Conservation (phyloP, 2,329 filamentous ascomycete species). For the Fusarium sulawesiense region DNA sequence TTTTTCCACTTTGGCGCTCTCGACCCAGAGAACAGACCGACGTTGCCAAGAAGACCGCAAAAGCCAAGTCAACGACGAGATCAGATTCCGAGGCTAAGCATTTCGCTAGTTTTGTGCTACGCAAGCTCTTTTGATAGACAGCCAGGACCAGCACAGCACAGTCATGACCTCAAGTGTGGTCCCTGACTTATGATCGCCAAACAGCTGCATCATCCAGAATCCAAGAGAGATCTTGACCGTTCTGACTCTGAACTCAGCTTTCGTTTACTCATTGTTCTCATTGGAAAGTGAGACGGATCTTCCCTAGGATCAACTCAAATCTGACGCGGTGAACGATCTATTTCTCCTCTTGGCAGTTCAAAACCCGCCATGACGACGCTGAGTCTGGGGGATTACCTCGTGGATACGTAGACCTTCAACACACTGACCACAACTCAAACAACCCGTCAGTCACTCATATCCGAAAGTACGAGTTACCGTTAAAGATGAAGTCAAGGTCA, state of each 20-base stretch:
- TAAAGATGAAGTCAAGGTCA: neutral
- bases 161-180: conserved; percentile 15
- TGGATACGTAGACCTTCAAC: conserved; percentile 11
- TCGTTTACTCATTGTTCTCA: neutral
- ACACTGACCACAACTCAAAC: conserved; percentile 1
- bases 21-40: neutral
- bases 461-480: neutral
- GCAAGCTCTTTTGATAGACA: conserved; percentile 11
- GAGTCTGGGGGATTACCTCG: conserved; percentile 5
- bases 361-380: conserved; percentile 20
- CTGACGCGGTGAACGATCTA: conserved; percentile 6
- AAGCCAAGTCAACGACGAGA: conserved; percentile 15
- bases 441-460: conserved; percentile 9
- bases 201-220: neutral
- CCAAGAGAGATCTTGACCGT: neutral
- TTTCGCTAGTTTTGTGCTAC: conserved; percentile 18
- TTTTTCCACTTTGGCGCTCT: neutral
- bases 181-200: neutral
- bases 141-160: neutral
- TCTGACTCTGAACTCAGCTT: neutral
- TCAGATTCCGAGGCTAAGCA: conserved; percentile 20
- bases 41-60: conserved; percentile 15
- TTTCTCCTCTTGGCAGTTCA: conserved; percentile 18
- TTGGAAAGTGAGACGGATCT: conserved; percentile 16
- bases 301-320: conserved; percentile 15